These are phyloP conservation scores for Cupressus sempervirens DNA, from an alignment of 75 land plant species.

Conservation along the genomic window DNA sequence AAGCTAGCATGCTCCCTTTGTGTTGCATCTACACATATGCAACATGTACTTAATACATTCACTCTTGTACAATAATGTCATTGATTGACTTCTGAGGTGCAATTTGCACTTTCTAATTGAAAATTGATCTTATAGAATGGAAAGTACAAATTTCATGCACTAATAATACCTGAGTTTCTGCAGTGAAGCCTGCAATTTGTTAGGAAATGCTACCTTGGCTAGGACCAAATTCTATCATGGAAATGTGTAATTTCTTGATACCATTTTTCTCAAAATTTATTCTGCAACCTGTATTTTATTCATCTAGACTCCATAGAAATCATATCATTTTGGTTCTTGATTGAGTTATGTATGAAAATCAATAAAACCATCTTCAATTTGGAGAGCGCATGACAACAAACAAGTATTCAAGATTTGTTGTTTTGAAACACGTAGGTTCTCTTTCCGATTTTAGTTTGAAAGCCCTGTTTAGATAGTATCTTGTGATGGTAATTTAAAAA, in stretches of 20 bases:
- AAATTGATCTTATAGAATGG: neutral
- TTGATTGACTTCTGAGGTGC: conserved; percentile 2
- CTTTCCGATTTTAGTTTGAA: neutral
- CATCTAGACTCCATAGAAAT: neutral
- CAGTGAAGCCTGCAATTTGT: conserved; percentile 7
- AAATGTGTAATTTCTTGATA: neutral
- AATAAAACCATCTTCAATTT: neutral
- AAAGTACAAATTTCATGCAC: neutral
- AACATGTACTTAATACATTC: conserved; percentile 11
- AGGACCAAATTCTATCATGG: neutral
- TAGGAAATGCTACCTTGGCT: neutral
- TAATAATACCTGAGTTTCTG: neutral
- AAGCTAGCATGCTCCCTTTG: neutral
- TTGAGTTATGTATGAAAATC: neutral
- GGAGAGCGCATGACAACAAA: neutral
- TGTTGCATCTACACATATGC: conserved; percentile 1
- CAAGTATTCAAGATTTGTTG: neutral
- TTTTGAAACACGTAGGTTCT: neutral
- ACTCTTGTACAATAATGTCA: conserved; percentile 5
- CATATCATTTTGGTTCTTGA: neutral
- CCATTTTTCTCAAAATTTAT: neutral
- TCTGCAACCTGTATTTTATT: conserved; percentile 1
- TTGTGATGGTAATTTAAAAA: neutral
- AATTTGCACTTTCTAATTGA: conserved; percentile 6
- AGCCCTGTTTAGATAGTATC: neutral